Evolutionary conservation across 192 early-diverging fungal species (phyloP).

Genomic region (Chytriomyces sp.): DNA sequence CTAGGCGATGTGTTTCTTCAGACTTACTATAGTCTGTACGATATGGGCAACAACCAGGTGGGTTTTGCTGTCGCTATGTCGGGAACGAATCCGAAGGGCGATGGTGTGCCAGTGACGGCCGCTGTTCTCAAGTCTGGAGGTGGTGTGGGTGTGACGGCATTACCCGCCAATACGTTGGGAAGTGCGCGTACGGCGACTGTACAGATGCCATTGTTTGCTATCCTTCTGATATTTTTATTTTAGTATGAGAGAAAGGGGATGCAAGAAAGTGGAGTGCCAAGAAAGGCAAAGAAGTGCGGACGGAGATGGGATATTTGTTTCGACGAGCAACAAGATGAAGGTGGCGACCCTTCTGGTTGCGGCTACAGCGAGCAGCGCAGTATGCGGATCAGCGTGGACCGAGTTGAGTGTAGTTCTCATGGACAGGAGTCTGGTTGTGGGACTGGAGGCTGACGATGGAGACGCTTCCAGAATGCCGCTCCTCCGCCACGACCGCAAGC

Average conservation of each 20-base stretch:
- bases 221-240: background rate
- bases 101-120: background rate
- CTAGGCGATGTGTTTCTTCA: background rate
- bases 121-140: background rate
- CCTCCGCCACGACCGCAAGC: background rate
- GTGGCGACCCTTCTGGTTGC: background rate
- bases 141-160: background rate
- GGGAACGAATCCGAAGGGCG: background rate
- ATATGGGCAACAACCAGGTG: background rate
- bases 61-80: background rate
- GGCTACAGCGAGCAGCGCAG: background rate
- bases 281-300: background rate
- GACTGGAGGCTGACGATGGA: background rate
- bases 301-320: background rate
- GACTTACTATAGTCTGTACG: background rate
- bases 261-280: background rate
- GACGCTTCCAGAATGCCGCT: background rate
- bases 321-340: background rate
- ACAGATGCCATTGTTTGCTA: background rate
- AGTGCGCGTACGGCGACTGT: background rate
- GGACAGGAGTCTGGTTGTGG: background rate
- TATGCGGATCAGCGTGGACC: background rate
- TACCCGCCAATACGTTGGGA: background rate
- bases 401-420: background rate
- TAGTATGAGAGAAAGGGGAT: background rate